Conservation (phyloP, 495 filamentous ascomycete species). For the Xylaria nigripes region DNA sequence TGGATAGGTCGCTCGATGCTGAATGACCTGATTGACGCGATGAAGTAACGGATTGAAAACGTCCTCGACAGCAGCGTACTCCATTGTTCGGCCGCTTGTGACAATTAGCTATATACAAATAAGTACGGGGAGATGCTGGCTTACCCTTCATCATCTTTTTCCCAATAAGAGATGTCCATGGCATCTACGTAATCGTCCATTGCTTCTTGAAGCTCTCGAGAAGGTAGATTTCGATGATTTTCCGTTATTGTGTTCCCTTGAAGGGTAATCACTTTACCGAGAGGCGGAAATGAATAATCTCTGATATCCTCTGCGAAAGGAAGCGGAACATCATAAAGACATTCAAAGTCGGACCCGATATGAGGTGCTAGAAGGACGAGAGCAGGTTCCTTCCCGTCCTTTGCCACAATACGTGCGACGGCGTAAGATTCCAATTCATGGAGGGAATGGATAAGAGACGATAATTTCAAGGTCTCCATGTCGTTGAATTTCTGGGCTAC, state of each 20-base stretch:
- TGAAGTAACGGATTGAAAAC: slow-evolving; percentile 89
- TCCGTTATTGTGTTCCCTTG: slow-evolving; percentile 69
- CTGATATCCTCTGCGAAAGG: slow-evolving; percentile 91
- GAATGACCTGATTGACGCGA: slow-evolving; percentile 76
- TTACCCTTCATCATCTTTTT: slow-evolving; percentile 61
- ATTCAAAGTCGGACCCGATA: slow-evolving; percentile 78
- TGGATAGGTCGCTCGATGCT: slow-evolving; percentile 70
- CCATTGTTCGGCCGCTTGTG: slow-evolving; percentile 48
- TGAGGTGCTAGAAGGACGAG: slow-evolving; percentile 77
- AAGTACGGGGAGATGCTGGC: slow-evolving; percentile 9
- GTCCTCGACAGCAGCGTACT: slow-evolving; percentile 75
- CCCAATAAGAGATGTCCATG: slow-evolving; percentile 72
- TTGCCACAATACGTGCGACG: slow-evolving; percentile 74
- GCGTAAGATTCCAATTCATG: slow-evolving; percentile 82
- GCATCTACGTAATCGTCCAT: slow-evolving; percentile 89
- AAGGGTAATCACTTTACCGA: slow-evolving; percentile 80
- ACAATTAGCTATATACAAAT: slow-evolving; percentile 23
- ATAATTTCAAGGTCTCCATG: slow-evolving; percentile 71
- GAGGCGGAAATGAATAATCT: slow-evolving; percentile 78
- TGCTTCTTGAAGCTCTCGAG: slow-evolving; percentile 57
- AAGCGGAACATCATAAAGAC: slow-evolving; percentile 84
- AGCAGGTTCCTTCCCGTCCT: slow-evolving; percentile 66
- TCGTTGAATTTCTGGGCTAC: slow-evolving; percentile 65
- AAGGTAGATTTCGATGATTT: slow-evolving; percentile 82
- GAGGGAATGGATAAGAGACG: slow-evolving; percentile 82